These are phyloP conservation scores for Ambrosia trifida DNA, from an alignment of 129 eudicot species.

Conservation along the genomic window DNA sequence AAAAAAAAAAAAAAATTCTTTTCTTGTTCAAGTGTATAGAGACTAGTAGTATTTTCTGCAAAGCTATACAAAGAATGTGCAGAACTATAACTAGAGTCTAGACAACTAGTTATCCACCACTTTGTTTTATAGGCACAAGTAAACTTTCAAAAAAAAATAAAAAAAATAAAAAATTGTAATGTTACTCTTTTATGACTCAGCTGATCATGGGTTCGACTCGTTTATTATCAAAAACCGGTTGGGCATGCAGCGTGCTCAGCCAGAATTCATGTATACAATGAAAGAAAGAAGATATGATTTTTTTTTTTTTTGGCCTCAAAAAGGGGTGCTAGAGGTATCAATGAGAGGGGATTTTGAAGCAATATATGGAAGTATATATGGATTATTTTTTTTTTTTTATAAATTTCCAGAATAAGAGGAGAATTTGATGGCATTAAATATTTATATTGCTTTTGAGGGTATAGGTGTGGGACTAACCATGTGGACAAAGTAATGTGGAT, in stretches of 20 bases:
- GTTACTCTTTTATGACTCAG: neutral
- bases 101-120: slow-evolving; percentile 30
- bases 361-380: slow-evolving; percentile 38
- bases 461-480: slow-evolving; percentile 57
- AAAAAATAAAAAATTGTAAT: neutral
- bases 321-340: slow-evolving; percentile 44
- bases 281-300: slow-evolving; percentile 6
- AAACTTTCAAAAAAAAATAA: neutral
- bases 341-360: slow-evolving; percentile 32
- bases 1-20: slow-evolving; percentile 18
- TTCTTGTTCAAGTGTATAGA: slow-evolving; percentile 30
- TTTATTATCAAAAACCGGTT: neutral
- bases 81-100: slow-evolving; percentile 7
- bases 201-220: neutral
- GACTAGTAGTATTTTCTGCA: slow-evolving; percentile 17
- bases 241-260: neutral
- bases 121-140: neutral
- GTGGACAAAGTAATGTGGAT: slow-evolving; percentile 76
- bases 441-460: slow-evolving; percentile 31
- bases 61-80: slow-evolving; percentile 43
- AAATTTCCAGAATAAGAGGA: slow-evolving; percentile 36
- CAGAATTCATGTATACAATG: neutral
- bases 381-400: slow-evolving; percentile 31
- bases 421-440: slow-evolving; percentile 24
- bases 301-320: slow-evolving; percentile 29